Conservation (phyloP, 2,329 filamentous ascomycete genomes). For the Colletotrichum sp. region DNA sequence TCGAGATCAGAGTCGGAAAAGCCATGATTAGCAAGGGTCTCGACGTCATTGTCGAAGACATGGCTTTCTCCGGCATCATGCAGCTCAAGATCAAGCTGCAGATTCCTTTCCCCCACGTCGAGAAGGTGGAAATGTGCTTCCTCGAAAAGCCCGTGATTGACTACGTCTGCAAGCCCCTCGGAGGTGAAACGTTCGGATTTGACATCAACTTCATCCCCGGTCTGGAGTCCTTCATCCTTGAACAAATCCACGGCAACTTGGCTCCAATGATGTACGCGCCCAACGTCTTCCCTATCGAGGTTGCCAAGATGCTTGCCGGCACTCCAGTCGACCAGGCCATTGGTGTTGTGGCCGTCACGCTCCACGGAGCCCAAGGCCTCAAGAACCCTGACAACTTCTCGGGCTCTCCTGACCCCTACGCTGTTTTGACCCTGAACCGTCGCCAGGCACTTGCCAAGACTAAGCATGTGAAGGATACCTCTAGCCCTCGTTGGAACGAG, state of each 20-base stretch:
- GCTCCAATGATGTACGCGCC: conserved; percentile 98
- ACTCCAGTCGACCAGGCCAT: conserved; percentile 95
- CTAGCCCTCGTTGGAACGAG: conserved; percentile 93
- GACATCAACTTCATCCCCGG: conserved; percentile 99
- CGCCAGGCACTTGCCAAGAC: conserved; percentile 84
- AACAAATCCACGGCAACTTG: conserved; percentile 93
- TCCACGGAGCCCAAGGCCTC: conserved; percentile 89
- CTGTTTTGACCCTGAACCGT: conserved; percentile 82
- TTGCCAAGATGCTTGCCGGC: conserved; percentile 96
- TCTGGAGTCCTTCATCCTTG: conserved; percentile 90
- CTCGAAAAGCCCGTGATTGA: conserved; percentile 87
- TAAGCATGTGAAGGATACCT: conserved; percentile 83
- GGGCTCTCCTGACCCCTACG: conserved; percentile 90
- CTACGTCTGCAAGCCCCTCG: conserved; percentile 97
- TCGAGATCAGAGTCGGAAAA: conserved; percentile 94
- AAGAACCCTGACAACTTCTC: conserved; percentile 96
- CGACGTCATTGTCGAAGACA: conserved; percentile 97
- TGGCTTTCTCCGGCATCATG: conserved; percentile 96
- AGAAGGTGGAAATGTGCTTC: conserved; percentile 95
- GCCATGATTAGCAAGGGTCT: conserved; percentile 96
- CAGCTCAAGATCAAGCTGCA: conserved; percentile 97
- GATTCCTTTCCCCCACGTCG: conserved; percentile 93
- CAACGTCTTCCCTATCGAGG: conserved; percentile 97
- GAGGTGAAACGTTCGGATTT: conserved; percentile 93
- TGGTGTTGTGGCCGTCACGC: conserved; percentile 87